These are phyloP conservation scores for Collybia mongolica DNA, from an alignment of 768 basidiomycete species.

Conservation along the genomic window DNA sequence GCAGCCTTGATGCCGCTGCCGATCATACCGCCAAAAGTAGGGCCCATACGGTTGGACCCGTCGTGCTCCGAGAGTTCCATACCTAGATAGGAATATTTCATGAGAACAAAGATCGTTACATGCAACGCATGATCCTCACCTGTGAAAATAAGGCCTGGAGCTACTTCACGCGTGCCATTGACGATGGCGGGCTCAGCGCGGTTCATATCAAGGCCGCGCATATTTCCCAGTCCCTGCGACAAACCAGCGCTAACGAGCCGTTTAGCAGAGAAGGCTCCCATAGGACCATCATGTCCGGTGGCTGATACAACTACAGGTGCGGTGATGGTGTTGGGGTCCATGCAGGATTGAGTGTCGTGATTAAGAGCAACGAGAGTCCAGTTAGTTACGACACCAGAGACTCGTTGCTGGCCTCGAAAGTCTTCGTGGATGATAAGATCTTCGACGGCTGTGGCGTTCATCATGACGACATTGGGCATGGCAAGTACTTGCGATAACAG, in stretches of 20 bases:
- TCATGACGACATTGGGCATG: constrained; percentile 67
- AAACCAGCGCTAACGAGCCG: constrained; percentile 75
- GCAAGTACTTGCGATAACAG: constrained; percentile 69
- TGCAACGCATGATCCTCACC: constrained; percentile 38
- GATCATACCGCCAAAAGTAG: constrained; percentile 82
- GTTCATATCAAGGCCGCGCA: constrained; percentile 80
- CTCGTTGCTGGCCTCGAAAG: constrained; percentile 47
- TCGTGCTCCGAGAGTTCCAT: constrained; percentile 86
- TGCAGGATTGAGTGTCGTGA: constrained; percentile 78
- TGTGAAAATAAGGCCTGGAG: constrained; percentile 72
- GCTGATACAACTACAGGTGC: constrained; percentile 71
- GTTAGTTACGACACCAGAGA: constrained; percentile 51
- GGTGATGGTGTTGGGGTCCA: constrained; percentile 83
- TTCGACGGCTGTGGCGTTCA: constrained; percentile 82
- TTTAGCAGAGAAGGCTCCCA: constrained; percentile 83
- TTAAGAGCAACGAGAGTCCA: constrained; percentile 52
- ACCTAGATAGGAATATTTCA: constrained; percentile 34
- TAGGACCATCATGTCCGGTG: constrained; percentile 76
- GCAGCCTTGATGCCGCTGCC: constrained; percentile 73
- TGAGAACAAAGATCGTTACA: constrained; percentile 3
- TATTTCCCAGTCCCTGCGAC: constrained; percentile 72
- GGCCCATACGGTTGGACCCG: constrained; percentile 75
- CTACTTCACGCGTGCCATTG: constrained; percentile 73
- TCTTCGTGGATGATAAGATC: constrained; percentile 72
- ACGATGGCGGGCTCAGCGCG: constrained; percentile 82